Conservation (phyloP, 2,329 filamentous ascomycete genomes). For the Aspergillus sp. region DNA sequence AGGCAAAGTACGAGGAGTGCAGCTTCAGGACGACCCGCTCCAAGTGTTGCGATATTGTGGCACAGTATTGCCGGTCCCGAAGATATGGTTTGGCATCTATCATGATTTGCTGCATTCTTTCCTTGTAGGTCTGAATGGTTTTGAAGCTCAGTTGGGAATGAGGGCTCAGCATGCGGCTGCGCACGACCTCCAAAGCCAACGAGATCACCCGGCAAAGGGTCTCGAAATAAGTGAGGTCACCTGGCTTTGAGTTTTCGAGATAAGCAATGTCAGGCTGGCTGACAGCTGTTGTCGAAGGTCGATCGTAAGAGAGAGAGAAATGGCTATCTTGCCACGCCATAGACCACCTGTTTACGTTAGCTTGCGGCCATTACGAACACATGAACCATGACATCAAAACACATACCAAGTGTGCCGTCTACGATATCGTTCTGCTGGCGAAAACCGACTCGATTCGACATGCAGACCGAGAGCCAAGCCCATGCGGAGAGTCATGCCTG, state of each 20-base stretch:
- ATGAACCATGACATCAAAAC: neutral
- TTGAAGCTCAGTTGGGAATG: constrained; percentile 54
- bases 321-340: constrained; percentile 65
- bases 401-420: constrained; percentile 45
- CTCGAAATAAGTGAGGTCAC: constrained; percentile 57
- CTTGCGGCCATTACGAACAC: neutral
- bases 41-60: constrained; percentile 50
- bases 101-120: constrained; percentile 58
- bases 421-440: constrained; percentile 47
- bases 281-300: constrained; percentile 56
- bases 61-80: constrained; percentile 50
- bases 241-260: constrained; percentile 46
- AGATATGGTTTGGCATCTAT: constrained; percentile 58
- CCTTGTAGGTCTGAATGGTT: constrained; percentile 56
- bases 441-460: constrained; percentile 55
- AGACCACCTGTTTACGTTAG: constrained; percentile 50
- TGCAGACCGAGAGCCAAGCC: constrained; percentile 62
- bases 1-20: constrained; percentile 62
- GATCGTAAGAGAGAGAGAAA: constrained; percentile 63
- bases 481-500: constrained; percentile 59
- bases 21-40: constrained; percentile 62
- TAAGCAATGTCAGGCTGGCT: constrained; percentile 52
- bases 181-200: constrained; percentile 57
- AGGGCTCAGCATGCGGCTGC: constrained; percentile 55
- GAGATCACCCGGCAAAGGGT: constrained; percentile 57